Conservation (phyloP, 2,329 filamentous ascomycete genomes). For the Sporothrix protearum region DNA sequence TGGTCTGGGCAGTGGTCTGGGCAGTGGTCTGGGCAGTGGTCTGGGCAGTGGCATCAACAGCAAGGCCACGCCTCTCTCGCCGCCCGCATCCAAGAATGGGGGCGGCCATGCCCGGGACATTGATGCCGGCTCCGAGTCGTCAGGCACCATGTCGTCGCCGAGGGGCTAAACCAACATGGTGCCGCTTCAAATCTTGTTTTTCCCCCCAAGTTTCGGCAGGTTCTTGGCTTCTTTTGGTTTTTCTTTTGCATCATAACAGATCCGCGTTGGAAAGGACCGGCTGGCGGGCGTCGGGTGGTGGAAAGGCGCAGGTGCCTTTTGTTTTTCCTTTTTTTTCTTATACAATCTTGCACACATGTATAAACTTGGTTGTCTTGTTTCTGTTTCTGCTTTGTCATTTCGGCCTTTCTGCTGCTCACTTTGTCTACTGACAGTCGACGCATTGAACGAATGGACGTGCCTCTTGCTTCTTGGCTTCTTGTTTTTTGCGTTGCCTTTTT, state of each 20-base stretch:
- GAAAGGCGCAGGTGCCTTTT: background rate
- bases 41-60: background rate
- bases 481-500: background rate
- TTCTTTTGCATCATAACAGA: background rate
- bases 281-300: background rate
- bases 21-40: no score
- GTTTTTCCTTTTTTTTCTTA: no score
- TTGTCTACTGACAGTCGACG: background rate
- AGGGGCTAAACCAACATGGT: constrained; percentile 34
- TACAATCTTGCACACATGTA: background rate
- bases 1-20: no score
- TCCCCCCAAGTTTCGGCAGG: background rate
- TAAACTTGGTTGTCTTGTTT: background rate
- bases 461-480: background rate
- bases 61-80: constrained; percentile 46
- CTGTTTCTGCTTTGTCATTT: background rate
- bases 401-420: background rate
- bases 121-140: constrained; percentile 52
- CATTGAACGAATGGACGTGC: background rate
- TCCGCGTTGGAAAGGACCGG: background rate
- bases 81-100: constrained; percentile 49
- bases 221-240: background rate
- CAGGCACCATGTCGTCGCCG: constrained; percentile 54
- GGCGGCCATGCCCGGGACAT: constrained; percentile 42
- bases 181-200: background rate